Evolutionary conservation across 2,329 filamentous ascomycete species (phyloP), one percentile per base, ranked within the genome.

Genomic region (Epichloe gansuensis): DNA sequence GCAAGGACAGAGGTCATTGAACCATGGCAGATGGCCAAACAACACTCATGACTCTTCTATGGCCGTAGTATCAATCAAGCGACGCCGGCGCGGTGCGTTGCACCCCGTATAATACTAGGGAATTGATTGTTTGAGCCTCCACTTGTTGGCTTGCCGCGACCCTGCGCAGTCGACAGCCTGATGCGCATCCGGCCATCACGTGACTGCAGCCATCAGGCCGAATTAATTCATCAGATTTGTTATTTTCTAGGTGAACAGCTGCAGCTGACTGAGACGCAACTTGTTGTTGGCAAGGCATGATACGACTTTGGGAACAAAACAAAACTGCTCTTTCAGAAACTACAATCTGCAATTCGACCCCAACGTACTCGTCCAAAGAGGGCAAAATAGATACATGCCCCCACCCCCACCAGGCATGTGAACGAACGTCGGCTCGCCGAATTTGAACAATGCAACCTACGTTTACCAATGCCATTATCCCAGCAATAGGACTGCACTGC

Each of bases 21-120:
- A 38, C 43, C 48, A 48, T 38, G 38, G n/a, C 42, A 43, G 23
- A 21, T 12, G 17, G 21, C 12, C 6, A 47, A 4, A 28, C 35
- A 31, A 31, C 5, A 47, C 17, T 7, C 49, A 44, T 47, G 48
- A 51, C n/a, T 35, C 31, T 48, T 44, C 23, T 44, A 38, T 15
- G 37, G 39, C 48, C 6, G 28, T 15, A 15, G 9, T 23, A 31
- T 48, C 13, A 31, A 44, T 25, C 17, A 39, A 44, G 44, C 35
- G 52, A 54, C 45, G 44, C 52, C 31, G 49, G 38, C 53, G 53
- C 53, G 46, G 46, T 28, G 52, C 45, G 46, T 52, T 46, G 46
- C 52, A 42, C 31, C 39, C 23, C 39, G 52, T 49, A 38, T 54
- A 46, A 54, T 54, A 44, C 50, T 37, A 50, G 43, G 37, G 31